Evolutionary conservation across 2,329 filamentous ascomycete species (phyloP).

Genomic region (Epichloe elymi): DNA sequence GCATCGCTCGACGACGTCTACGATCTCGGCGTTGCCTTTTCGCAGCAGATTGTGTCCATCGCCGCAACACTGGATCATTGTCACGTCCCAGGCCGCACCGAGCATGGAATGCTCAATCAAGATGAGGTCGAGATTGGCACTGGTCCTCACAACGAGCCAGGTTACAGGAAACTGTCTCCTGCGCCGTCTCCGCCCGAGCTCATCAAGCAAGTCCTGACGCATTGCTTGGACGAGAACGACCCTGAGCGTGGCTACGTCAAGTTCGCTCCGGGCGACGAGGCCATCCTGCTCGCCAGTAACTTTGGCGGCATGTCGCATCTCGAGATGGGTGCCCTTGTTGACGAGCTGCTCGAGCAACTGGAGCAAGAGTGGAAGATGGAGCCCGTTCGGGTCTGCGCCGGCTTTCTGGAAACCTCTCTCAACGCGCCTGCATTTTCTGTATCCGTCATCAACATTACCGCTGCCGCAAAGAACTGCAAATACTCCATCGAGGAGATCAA

Average conservation of each 20-base stretch:
- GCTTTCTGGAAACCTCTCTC: slow-evolving; percentile 57
- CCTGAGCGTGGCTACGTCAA: slow-evolving; percentile 35
- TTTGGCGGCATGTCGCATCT: slow-evolving; percentile 45
- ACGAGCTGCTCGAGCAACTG: slow-evolving; percentile 40
- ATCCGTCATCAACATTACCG: slow-evolving; percentile 47
- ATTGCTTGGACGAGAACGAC: slow-evolving; percentile 46
- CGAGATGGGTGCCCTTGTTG: slow-evolving; percentile 40
- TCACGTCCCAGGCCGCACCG: slow-evolving; percentile 40
- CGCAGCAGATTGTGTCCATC: slow-evolving; percentile 40
- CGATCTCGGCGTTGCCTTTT: slow-evolving; percentile 34
- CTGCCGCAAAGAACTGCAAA: slow-evolving; percentile 28
- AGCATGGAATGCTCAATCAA: slow-evolving; percentile 32
- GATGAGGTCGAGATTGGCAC: slow-evolving; percentile 51
- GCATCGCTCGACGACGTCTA: slow-evolving; percentile 37
- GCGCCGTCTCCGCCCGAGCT: slow-evolving; percentile 34
- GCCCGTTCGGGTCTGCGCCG: slow-evolving; percentile 43
- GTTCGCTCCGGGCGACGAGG: slow-evolving; percentile 33
- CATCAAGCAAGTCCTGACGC: slow-evolving; percentile 42
- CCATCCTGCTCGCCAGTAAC: slow-evolving; percentile 42
- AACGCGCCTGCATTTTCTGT: slow-evolving; percentile 61
- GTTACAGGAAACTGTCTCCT: slow-evolving; percentile 42
- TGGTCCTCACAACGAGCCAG: slow-evolving; percentile 55
- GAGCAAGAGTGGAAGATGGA: slow-evolving; percentile 31
- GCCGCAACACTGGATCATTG: slow-evolving; percentile 48
- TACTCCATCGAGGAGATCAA: slow-evolving; percentile 43